These are phyloP conservation scores for Ammopiptanthus mongolicus DNA, from an alignment of 306 rosid genomes.

Conservation along the genomic window DNA sequence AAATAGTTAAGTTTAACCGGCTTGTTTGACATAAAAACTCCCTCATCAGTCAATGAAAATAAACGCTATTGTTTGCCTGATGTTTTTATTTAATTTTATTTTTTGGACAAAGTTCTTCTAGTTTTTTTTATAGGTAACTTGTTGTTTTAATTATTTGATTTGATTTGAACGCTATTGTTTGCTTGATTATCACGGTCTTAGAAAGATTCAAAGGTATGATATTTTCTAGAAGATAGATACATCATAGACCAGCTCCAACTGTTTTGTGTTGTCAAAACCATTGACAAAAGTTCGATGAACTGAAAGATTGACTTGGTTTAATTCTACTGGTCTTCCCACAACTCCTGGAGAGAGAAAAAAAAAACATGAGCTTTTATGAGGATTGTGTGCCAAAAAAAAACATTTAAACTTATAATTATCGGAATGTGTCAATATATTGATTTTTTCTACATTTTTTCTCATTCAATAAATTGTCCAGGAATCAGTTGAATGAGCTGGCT, in stretches of 20 bases:
- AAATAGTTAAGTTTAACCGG: neutral
- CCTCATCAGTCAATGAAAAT: neutral
- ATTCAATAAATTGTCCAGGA: neutral
- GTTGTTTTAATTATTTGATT: neutral
- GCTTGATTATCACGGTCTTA: too few species aligned
- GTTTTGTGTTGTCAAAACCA: neutral
- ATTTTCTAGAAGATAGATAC: slow-evolving; percentile 18
- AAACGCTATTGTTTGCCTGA: neutral
- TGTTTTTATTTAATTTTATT: neutral
- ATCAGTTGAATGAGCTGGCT: neutral
- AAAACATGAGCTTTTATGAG: neutral
- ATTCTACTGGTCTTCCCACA: neutral
- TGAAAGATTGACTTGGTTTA: neutral
- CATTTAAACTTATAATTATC: neutral
- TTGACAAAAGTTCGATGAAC: neutral
- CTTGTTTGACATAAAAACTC: neutral
- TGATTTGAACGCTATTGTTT: neutral
- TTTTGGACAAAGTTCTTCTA: neutral
- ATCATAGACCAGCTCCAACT: neutral
- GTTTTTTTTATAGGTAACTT: neutral
- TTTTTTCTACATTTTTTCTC: neutral
- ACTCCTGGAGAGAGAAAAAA: neutral
- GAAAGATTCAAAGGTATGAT: too few species aligned
- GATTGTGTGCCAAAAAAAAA: neutral
- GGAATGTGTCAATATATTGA: neutral